phyloP scores from a whole-genome alignment of 805 yeast species.

The Yarrowia bubula region DNA sequence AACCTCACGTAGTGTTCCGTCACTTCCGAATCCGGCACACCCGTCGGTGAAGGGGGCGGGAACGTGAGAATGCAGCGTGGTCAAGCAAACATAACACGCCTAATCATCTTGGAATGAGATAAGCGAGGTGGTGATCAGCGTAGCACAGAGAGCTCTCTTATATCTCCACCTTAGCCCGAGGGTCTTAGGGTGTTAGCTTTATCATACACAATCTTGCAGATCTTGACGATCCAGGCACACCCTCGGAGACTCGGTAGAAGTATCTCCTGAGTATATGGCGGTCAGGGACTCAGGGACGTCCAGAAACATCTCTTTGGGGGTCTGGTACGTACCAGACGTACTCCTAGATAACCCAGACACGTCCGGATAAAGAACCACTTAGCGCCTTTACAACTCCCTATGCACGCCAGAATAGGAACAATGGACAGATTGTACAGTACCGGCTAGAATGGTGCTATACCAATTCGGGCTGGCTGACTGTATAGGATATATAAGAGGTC shows the following conservation, averaged over 20 bases:
- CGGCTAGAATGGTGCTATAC: neutral
- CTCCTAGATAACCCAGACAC: neutral
- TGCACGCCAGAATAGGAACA: slow-evolving; percentile 12
- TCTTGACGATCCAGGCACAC: neutral
- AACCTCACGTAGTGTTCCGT: neutral
- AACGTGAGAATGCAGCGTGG: slow-evolving; percentile 2
- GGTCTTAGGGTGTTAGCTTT: neutral
- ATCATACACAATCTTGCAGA: neutral
- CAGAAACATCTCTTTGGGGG: neutral
- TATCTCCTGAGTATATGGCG: too few relatives aligned
- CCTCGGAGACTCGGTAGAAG: too few relatives aligned
- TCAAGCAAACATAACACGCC: neutral
- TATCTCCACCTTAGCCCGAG: too few relatives aligned
- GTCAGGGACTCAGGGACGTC: neutral
- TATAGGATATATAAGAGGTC: neutral
- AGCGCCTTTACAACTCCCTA: neutral
- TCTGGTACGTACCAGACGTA: neutral
- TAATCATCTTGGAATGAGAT: neutral
- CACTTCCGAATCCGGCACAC: neutral
- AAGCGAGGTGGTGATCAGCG: neutral
- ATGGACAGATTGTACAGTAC: neutral
- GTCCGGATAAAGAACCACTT: neutral
- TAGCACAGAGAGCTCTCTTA: too few relatives aligned
- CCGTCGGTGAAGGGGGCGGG: neutral
- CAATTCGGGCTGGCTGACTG: neutral